Evolutionary conservation across 2,329 filamentous ascomycete genomes (phyloP), one percentile per base, ranked within the genome.

Genomic region (Ceratocystis huliohia): DNA sequence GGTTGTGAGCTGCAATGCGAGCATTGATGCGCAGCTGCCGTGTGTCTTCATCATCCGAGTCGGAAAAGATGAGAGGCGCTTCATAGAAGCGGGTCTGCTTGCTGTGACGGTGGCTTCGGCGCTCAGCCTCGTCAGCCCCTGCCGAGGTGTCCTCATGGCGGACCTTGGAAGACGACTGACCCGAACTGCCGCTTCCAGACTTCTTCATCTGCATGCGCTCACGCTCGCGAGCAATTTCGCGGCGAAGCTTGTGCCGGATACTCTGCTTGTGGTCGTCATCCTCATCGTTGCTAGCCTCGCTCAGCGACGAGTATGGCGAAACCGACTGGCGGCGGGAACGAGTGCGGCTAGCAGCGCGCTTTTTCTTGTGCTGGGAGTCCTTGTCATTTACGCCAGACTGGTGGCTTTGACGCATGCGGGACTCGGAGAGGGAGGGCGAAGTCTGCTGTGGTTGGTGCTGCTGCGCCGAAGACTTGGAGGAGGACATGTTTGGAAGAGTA

Each of bases 1-100:
- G 44, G 20, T 63, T 63, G 25, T 63, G 61, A 20, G 61, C 61
- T 22, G 61, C 61, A 50, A 63, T 63, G 15, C 61, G 61, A 7
- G 46, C n/a, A n/a, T 48, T 50, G 44, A 45, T 45, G 33, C 61
- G 61, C 25, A 63, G 61, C 17, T 41, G 61, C 22, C 44, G 44
- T 28, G 61, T 48, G 3, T 63, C 61, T 3, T 48, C 61, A 33
- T 45, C 61, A 13, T 63, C 61, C 10, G 5, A 4, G 13, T 63
- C 46, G 44, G 53, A 59, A 59, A 59, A 59, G 7, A 48, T 20
- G 2, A 46, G 22, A 1, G 61, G 17, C 17, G 61, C 3, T 33
- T 63, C 41, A 28, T 63, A 30, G 1, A 20, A 33, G n/a, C 15
- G 61, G 30, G 20, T 30, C 44, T 48, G 53, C 28, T 63, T 63